Conservation (phyloP, 2,329 filamentous ascomycete genomes). For the Emmonsia crescens region DNA sequence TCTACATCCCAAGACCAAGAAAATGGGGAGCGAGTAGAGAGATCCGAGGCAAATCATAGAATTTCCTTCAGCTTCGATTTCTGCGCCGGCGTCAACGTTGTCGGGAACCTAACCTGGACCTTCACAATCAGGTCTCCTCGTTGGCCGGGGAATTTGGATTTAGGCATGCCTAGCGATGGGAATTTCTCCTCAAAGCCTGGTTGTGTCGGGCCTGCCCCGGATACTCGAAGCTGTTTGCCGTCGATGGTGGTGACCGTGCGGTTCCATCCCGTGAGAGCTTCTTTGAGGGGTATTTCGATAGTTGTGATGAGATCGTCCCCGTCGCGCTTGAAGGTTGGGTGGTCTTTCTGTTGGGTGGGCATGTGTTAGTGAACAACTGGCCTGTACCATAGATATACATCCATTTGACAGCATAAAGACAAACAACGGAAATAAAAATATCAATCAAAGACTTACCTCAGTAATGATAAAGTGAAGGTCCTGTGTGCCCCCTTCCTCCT, state of each 20-base stretch:
- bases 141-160: slow-evolving; percentile 75
- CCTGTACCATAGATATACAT: not conserved
- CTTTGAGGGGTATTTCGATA: slow-evolving; percentile 77
- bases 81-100: slow-evolving; percentile 61
- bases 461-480: slow-evolving; percentile 91
- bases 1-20: not conserved
- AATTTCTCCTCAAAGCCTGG: slow-evolving; percentile 73
- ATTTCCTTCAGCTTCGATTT: slow-evolving; percentile 74
- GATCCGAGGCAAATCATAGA: slow-evolving; percentile 36
- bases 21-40: not conserved
- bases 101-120: slow-evolving; percentile 89
- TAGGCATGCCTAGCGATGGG: slow-evolving; percentile 84
- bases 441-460: slow-evolving; percentile 55
- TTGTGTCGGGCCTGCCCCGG: slow-evolving; percentile 73
- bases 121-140: slow-evolving; percentile 81
- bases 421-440: not conserved
- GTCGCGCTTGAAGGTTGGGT: slow-evolving; percentile 73
- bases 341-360: slow-evolving; percentile 59
- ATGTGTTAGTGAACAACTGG: slow-evolving; percentile 11
- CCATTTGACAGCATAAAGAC: too few species aligned
- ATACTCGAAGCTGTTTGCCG: slow-evolving; percentile 68
- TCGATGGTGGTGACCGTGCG: slow-evolving; percentile 90
- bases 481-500: slow-evolving; percentile 90
- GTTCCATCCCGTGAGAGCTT: slow-evolving; percentile 88
- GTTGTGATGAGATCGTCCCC: slow-evolving; percentile 75